phyloP scores from a whole-genome alignment of 2,329 filamentous ascomycete species.

The Triangularia setosa region DNA sequence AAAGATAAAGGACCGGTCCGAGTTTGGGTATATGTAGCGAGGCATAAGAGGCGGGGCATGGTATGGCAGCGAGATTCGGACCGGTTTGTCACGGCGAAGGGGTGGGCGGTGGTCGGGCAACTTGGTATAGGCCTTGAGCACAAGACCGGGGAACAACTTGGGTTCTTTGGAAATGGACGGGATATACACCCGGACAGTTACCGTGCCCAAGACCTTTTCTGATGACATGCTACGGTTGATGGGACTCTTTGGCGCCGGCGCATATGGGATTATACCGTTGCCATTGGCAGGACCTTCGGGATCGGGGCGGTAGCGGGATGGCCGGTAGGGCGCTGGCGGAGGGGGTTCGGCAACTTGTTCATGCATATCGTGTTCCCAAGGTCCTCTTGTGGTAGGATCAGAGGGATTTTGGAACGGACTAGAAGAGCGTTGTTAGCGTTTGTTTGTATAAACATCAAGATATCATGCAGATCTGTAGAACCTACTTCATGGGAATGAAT shows the following conservation, averaged over 20 bases:
- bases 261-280: slow-evolving; percentile 52
- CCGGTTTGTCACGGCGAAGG: slow-evolving; percentile 90
- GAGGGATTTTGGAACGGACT: slow-evolving; percentile 45
- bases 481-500: slow-evolving; percentile 62
- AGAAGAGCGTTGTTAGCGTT: slow-evolving; percentile 16
- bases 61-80: slow-evolving; percentile 83
- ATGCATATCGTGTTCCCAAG: slow-evolving; percentile 95
- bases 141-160: slow-evolving; percentile 67
- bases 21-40: slow-evolving; percentile 85
- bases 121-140: slow-evolving; percentile 87
- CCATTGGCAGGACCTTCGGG: slow-evolving; percentile 52
- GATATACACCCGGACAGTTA: slow-evolving; percentile 77
- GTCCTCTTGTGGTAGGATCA: slow-evolving; percentile 65
- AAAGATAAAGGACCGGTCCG: slow-evolving; percentile 93
- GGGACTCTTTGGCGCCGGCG: slow-evolving; percentile 56
- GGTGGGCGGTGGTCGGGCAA: slow-evolving; percentile 93
- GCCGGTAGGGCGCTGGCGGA: slow-evolving; percentile 30
- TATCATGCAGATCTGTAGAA: slow-evolving; percentile 19
- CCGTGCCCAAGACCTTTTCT: slow-evolving; percentile 78
- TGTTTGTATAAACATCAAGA: no score
- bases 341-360: slow-evolving; percentile 57
- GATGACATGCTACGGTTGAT: slow-evolving; percentile 78
- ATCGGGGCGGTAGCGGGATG: slow-evolving; percentile 39
- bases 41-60: slow-evolving; percentile 51
- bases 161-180: slow-evolving; percentile 66